phyloP scores from a whole-genome alignment of 2,329 filamentous ascomycete genomes.

The Monosporascus sp. region DNA sequence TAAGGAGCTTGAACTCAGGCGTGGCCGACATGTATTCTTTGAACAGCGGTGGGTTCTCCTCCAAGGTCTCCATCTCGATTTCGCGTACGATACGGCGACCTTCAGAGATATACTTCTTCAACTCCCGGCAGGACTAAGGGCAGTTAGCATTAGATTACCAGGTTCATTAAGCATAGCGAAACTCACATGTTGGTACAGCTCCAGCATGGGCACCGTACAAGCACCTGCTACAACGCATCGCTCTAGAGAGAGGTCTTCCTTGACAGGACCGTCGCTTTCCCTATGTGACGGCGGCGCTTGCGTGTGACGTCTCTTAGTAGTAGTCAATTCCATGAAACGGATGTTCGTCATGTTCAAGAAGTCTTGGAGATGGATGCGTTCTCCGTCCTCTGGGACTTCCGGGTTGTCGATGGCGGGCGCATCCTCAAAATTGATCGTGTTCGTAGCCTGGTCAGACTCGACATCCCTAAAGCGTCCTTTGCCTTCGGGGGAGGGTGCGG shows the following conservation, averaged over 20 bases:
- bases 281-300: conserved; percentile 51
- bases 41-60: conserved; percentile 88
- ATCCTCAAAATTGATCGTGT: conserved; percentile 39
- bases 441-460: conserved; percentile 40
- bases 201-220: conserved; percentile 87
- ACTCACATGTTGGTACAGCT: conserved; percentile 83
- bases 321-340: conserved; percentile 97
- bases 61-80: conserved; percentile 82
- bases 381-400: conserved; percentile 42
- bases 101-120: conserved; percentile 95
- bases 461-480: conserved; percentile 51
- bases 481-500: conserved; percentile 49
- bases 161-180: conserved; percentile 1
- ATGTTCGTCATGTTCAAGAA: conserved; percentile 95
- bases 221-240: conserved; percentile 81
- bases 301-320: conserved; percentile 86
- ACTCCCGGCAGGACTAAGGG: conserved; percentile 71
- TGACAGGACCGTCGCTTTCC: conserved; percentile 34
- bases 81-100: conserved; percentile 84
- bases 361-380: conserved; percentile 76
- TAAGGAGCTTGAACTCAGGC: conserved; percentile 74
- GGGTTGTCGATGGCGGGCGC: conserved; percentile 33
- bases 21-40: conserved; percentile 84
- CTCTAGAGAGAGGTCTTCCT: conserved; percentile 59
- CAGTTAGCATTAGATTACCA: conserved; percentile 19